phyloP scores from a whole-genome alignment of 371 early-diverging fungal genomes.

The Circinella umbellata region DNA sequence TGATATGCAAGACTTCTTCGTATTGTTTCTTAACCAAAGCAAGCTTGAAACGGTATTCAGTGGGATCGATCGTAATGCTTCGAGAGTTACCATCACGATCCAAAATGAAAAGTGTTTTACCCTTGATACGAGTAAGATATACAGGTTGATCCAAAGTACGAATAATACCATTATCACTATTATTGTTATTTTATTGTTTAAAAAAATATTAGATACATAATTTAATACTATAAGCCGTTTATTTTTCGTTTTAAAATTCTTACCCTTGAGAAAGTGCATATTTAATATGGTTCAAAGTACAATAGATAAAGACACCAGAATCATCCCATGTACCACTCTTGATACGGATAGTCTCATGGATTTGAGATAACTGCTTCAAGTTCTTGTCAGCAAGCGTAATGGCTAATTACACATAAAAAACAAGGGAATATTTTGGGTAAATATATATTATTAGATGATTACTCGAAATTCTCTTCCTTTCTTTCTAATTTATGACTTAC shows the following conservation, averaged over 20 bases:
- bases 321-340: constrained; percentile 97
- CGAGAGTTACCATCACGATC: constrained; percentile 89
- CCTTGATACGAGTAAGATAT: constrained; percentile 87
- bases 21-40: constrained; percentile 91
- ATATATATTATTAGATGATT: neutral
- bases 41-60: constrained; percentile 97
- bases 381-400: constrained; percentile 88
- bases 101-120: constrained; percentile 82
- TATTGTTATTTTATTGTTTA: neutral
- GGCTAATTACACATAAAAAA: constrained; percentile 41
- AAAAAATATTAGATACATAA: too few relatives aligned
- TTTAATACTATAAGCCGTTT: neutral
- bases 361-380: constrained; percentile 81
- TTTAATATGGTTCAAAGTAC: constrained; percentile 98
- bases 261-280: constrained; percentile 95
- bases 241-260: constrained; percentile 14
- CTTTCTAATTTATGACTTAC: constrained; percentile 40
- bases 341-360: constrained; percentile 97
- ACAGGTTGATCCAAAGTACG: constrained; percentile 95
- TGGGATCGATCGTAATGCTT: constrained; percentile 90
- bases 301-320: constrained; percentile 91
- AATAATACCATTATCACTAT: constrained; percentile 92
- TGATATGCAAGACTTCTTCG: constrained; percentile 92
- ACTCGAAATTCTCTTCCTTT: neutral
- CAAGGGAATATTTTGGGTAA: neutral